Evolutionary conservation across 2,329 filamentous ascomycete genomes (phyloP).

Genomic region (Fusarium albosuccineum): DNA sequence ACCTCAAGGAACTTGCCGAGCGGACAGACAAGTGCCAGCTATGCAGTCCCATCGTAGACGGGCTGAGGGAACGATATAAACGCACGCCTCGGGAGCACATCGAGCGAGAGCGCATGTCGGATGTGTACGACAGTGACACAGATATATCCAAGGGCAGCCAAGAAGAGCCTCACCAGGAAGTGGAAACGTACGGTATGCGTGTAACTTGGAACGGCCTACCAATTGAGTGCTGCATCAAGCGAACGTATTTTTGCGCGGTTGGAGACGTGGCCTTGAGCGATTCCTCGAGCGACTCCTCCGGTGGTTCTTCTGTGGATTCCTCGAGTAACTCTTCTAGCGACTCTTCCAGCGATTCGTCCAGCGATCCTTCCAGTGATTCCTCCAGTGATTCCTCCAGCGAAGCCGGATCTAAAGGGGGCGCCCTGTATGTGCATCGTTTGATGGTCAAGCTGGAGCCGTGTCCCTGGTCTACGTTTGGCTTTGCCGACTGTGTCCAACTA

Average conservation of each 20-base stretch:
- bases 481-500: neutral
- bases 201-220: neutral
- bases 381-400: no score
- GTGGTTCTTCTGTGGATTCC: no score
- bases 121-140: neutral
- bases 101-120: neutral
- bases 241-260: neutral
- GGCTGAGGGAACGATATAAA: conserved; percentile 11
- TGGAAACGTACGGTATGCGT: conserved; percentile 15
- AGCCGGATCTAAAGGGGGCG: no score
- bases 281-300: no score
- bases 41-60: conserved; percentile 16
- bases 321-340: no score
- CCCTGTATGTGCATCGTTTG: neutral
- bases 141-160: neutral
- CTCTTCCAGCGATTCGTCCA: no score
- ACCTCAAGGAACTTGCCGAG: conserved; percentile 7
- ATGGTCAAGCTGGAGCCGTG: conserved; percentile 5
- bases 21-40: conserved; percentile 7
- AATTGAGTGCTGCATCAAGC: conserved; percentile 8
- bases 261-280: neutral
- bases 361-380: no score
- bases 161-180: neutral
- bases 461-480: conserved; percentile 8
- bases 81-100: neutral